phyloP scores from a whole-genome alignment of 2,329 filamentous ascomycete species.

The Pseudomassariella vexata region DNA sequence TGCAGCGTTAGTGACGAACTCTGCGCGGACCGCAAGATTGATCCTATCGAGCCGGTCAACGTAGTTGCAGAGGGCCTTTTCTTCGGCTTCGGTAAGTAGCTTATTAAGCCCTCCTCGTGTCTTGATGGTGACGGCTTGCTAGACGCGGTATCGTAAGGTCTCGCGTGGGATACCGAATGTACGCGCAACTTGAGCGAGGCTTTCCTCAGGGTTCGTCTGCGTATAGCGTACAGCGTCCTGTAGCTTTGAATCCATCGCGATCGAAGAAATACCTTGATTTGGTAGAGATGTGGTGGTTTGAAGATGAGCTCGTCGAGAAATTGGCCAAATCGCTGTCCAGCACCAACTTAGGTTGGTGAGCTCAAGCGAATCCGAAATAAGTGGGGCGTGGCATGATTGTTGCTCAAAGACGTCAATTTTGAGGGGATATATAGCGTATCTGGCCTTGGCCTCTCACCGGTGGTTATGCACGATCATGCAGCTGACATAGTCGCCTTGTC shows the following conservation, averaged over 20 bases:
- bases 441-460: too few species aligned
- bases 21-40: neutral
- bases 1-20: constrained; percentile 1
- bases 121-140: neutral
- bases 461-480: too few species aligned
- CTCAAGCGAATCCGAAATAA: too few species aligned
- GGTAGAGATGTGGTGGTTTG: too few species aligned
- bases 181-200: neutral
- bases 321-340: too few species aligned
- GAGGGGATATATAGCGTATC: too few species aligned
- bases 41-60: constrained; percentile 1
- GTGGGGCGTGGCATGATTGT: too few species aligned
- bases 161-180: neutral
- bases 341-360: too few species aligned
- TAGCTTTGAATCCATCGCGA: neutral
- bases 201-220: neutral
- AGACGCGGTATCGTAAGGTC: neutral
- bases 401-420: too few species aligned
- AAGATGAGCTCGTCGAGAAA: too few species aligned
- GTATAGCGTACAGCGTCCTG: neutral
- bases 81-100: neutral
- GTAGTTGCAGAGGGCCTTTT: neutral
- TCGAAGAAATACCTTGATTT: too few species aligned
- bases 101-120: neutral
- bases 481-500: too few species aligned